These are phyloP conservation scores for Gigaspora rosea DNA, from an alignment of 192 early-diverging fungal genomes.

Conservation along the genomic window DNA sequence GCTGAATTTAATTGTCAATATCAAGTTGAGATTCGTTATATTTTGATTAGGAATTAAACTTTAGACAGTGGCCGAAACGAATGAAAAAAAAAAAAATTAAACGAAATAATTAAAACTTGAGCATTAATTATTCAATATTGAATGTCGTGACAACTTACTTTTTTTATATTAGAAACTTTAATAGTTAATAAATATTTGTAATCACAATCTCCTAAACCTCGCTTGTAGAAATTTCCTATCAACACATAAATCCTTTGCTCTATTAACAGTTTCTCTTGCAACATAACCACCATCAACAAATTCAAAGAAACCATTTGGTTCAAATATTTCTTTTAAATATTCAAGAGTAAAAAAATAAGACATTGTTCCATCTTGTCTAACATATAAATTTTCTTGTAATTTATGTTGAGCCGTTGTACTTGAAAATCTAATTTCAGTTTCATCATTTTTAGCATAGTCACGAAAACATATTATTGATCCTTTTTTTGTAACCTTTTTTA, in stretches of 20 bases:
- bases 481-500: conserved; percentile 62
- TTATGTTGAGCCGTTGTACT: conserved; percentile 68
- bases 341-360: conserved; percentile 87
- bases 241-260: conserved; percentile 62
- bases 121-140: too few relatives aligned
- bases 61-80: too few relatives aligned
- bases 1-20: too few relatives aligned
- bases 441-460: conserved; percentile 96
- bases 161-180: neutral
- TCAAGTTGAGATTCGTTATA: too few relatives aligned
- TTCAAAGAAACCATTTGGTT: conserved; percentile 58
- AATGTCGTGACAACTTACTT: too few relatives aligned
- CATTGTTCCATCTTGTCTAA: conserved; percentile 94
- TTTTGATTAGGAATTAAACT: too few relatives aligned
- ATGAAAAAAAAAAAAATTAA: too few relatives aligned
- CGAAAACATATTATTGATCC: conserved; percentile 91
- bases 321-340: conserved; percentile 61
- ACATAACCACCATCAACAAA: conserved; percentile 64
- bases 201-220: conserved; percentile 64
- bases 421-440: conserved; percentile 92
- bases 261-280: conserved; percentile 69
- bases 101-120: too few relatives aligned
- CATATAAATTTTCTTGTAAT: conserved; percentile 93
- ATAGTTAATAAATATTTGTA: neutral
- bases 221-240: conserved; percentile 78